These are phyloP conservation scores for Suillus lakei DNA, from an alignment of 768 basidiomycete species.

Conservation along the genomic window DNA sequence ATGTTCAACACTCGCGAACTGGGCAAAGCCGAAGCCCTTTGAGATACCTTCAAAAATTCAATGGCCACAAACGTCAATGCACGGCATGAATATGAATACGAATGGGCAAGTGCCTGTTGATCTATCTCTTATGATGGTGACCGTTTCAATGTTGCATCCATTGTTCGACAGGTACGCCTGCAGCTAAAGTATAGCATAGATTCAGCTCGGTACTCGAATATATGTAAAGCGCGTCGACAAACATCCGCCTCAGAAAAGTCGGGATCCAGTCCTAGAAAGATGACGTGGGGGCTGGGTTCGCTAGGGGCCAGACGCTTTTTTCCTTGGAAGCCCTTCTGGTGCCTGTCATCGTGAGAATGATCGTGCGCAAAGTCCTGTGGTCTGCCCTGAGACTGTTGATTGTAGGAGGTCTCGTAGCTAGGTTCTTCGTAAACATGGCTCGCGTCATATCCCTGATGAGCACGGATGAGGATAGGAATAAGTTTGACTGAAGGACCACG, in stretches of 20 bases:
- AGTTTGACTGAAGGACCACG: conserved; percentile 28
- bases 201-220: conserved; percentile 41
- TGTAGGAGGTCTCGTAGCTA: conserved; percentile 39
- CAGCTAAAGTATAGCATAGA: conserved; percentile 57
- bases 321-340: conserved; percentile 43
- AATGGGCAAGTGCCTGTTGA: conserved; percentile 93
- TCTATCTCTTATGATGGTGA: conserved; percentile 96
- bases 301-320: conserved; percentile 85
- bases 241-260: conserved; percentile 95
- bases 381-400: conserved; percentile 33
- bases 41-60: conserved; percentile 85
- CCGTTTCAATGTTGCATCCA: conserved; percentile 80
- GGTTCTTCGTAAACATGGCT: conserved; percentile 54
- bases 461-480: conserved; percentile 12
- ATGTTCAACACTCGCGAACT: conserved; percentile 84
- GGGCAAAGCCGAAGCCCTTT: conserved; percentile 97
- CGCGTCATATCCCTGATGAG: conserved; percentile 54
- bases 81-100: conserved; percentile 67
- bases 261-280: conserved; percentile 91
- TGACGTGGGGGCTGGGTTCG: conserved; percentile 90
- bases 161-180: conserved; percentile 76
- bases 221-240: conserved; percentile 48
- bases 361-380: conserved; percentile 46
- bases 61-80: conserved; percentile 75
- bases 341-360: conserved; percentile 54